Conservation (phyloP, 1,284 basidiomycete genomes). For the Puccinia triticina region DNA sequence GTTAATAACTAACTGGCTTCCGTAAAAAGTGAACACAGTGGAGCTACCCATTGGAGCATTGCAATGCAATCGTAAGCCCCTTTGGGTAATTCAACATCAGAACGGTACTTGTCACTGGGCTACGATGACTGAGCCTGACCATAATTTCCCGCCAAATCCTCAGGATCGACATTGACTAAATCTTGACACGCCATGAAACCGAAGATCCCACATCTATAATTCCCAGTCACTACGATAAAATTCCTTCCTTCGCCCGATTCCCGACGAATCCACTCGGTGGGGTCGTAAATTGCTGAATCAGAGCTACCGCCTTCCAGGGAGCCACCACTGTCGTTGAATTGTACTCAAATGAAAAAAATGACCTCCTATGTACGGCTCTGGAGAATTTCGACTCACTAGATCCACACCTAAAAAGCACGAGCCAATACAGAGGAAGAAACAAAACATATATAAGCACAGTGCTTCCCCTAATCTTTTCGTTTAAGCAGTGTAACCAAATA, state of each 20-base stretch:
- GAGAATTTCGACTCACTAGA: conserved; percentile 23
- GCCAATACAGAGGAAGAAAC: not conserved
- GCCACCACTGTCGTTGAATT: conserved; percentile 34
- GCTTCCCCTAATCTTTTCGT: not conserved
- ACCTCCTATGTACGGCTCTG: not conserved
- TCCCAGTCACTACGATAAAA: conserved; percentile 50
- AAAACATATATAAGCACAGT: not conserved
- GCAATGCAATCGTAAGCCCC: conserved; percentile 49
- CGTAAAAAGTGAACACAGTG: not conserved
- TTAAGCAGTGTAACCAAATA: not conserved
- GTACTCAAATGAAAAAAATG: not conserved
- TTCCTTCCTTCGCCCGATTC: conserved; percentile 35
- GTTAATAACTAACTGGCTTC: not conserved
- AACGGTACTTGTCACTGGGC: not conserved
- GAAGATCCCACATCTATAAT: conserved; percentile 35
- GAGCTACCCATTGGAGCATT: conserved; percentile 44
- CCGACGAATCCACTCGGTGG: conserved; percentile 50
- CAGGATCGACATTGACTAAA: conserved; percentile 28
- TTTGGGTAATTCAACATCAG: conserved; percentile 17
- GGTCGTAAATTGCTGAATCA: conserved; percentile 34
- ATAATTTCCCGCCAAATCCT: conserved; percentile 49
- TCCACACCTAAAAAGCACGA: conserved; percentile 38
- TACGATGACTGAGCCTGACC: conserved; percentile 27
- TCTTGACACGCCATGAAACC: conserved; percentile 44
- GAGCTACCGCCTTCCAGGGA: conserved; percentile 30